A percentile compares a stretch with the other conserved stretches of the same genome.
Conservation (phyloP, 169 alveolate genomes). For the Plasmodium gallinaceum region DNA sequence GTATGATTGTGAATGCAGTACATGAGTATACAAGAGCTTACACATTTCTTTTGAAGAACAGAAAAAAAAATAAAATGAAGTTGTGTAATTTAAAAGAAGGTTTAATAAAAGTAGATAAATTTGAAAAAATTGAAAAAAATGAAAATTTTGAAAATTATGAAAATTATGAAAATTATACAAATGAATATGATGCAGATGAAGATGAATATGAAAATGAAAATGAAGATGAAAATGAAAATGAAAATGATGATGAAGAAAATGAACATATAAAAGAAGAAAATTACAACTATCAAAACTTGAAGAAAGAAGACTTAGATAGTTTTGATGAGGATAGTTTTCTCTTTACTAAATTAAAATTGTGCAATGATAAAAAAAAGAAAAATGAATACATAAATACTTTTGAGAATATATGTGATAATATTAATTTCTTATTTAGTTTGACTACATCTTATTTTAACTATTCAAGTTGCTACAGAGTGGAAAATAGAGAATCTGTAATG, state of each 20-base stretch:
- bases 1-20: slow-evolving; percentile 42
- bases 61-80: slow-evolving; percentile 3
- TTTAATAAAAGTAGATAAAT: neutral
- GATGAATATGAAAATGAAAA: neutral
- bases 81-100: slow-evolving; percentile 3
- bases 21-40: slow-evolving; percentile 72
- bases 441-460: slow-evolving; percentile 60
- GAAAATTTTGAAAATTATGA: neutral
- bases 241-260: neutral
- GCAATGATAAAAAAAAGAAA: slow-evolving; percentile 1
- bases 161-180: neutral
- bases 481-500: slow-evolving; percentile 52
- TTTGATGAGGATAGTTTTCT: slow-evolving; percentile 22
- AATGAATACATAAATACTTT: slow-evolving; percentile 14
- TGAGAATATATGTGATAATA: slow-evolving; percentile 32
- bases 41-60: slow-evolving; percentile 35
- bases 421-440: slow-evolving; percentile 66
- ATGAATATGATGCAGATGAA: slow-evolving; percentile 8
- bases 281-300: neutral
- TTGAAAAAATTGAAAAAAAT: neutral
- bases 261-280: neutral
- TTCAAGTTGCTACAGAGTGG: slow-evolving; percentile 38
- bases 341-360: slow-evolving; percentile 23
- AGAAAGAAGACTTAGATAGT: neutral
- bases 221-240: neutral